Base-by-base conservation (phyloP, 805 yeast species). In the Hanseniaspora guilliermondii region DNA sequence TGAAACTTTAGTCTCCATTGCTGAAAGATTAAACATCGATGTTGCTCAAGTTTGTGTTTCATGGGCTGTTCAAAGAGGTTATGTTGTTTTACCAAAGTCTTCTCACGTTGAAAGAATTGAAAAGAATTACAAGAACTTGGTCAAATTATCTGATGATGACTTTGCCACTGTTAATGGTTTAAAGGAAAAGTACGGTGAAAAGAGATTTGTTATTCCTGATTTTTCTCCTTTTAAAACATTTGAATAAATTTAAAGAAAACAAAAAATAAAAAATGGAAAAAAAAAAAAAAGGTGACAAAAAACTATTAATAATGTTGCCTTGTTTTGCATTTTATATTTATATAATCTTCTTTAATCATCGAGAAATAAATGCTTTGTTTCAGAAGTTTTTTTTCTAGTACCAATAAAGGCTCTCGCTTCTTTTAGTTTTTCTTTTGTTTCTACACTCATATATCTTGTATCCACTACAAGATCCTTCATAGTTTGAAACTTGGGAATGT, bases 51-150 rank as follows among this genome's bases (percentile, higher is more conserved):
- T 79, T 19, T 66, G 77, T 40, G 68, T 80, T 56, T 75, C 82
- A 21, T 81, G 85, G 87, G 79, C 76, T 33, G 65, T 77, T 22
- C 68, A 72, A 60, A 77, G 84, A 67, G 79, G 76, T 32, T 69
- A 76, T 32, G 76, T 78, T 37, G 78, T 77, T 17, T 65, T 76
- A 53, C 79, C 80, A 55, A 76, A 76, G 61, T 73, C 78, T 24
- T 72, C 73, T 21, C 72, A 71, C 44, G 70, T 72, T 11, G 55
- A 60, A 3, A 72, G 80, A 70, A 55, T 55, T n/a, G 52, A 47
- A 49, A 44, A 45, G 39, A 55, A 55, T 47, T 52, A 24, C 40
- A 50, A 45, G 24, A 39, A 44, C 37, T 42, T 55, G 27, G 54
- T 45, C 39, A 42, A 44, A 9, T 47, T 54, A 27, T 36, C 46